Percentiles rank a stretch among this genome's conserved stretches.
Evolutionary conservation across 345 rosid species (phyloP).

Genomic region (Geranium rotundifolium): DNA sequence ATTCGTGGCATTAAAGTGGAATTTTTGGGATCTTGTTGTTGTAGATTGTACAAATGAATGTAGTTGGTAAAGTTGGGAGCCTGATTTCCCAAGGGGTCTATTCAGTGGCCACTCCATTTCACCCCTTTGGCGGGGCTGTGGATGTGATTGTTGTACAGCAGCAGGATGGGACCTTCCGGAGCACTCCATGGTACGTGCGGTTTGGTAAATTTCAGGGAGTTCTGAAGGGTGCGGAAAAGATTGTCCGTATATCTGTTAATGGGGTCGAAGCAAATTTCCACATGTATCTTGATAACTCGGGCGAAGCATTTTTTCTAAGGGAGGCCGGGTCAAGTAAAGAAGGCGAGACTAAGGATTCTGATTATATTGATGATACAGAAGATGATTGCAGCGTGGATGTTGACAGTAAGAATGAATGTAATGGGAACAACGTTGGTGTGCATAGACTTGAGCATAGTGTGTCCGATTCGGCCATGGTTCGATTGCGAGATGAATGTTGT

Average conservation of each 20-base stretch:
- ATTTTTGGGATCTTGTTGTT: conserved; percentile 6
- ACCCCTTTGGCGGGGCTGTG: conserved; percentile 95
- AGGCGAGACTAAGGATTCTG: conserved; percentile 16
- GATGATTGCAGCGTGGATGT: conserved; percentile 9
- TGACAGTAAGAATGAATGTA: conserved; percentile 12
- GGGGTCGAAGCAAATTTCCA: conserved; percentile 70
- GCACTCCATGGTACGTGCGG: conserved; percentile 90
- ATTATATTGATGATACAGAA: conserved; percentile 6
- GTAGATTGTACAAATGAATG: conserved; percentile 47
- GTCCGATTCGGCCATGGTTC: conserved; percentile 45
- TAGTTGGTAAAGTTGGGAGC: conserved; percentile 85
- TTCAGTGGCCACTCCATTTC: conserved; percentile 89
- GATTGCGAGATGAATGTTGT: conserved; percentile 27
- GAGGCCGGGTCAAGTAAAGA: conserved; percentile 48
- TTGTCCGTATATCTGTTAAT: conserved; percentile 65
- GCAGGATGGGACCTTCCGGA: conserved; percentile 68
- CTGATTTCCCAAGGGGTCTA: conserved; percentile 75
- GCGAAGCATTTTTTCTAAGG: conserved; percentile 76
- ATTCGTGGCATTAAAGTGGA: conserved; percentile 5
- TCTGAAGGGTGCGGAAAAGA: conserved; percentile 74
- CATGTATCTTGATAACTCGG: conserved; percentile 89
- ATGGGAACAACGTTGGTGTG: conserved; percentile 13
- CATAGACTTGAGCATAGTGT: conserved; percentile 53
- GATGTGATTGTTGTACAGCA: conserved; percentile 86
- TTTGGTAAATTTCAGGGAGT: conserved; percentile 97